Evolutionary conservation across 352 stramenopile genomes (phyloP).

Genomic region (Peronospora farinosa): DNA sequence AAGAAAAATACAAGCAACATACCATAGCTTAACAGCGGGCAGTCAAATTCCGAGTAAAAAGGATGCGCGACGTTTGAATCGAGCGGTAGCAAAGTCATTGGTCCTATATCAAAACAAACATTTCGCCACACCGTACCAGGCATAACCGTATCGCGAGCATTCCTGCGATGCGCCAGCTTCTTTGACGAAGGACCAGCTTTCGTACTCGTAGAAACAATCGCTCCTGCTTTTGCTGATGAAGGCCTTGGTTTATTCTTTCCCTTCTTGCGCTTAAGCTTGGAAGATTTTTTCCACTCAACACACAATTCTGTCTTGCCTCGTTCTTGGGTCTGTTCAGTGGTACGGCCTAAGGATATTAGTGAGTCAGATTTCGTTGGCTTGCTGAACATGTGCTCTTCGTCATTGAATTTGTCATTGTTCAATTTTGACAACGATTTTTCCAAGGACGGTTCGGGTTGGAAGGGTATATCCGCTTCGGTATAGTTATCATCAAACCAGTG

Average conservation of each 20-base stretch:
- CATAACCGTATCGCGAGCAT: conserved; percentile 37
- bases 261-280: conserved; percentile 17
- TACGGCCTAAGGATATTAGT: neutral
- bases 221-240: conserved; percentile 18
- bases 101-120: conserved; percentile 33
- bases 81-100: conserved; percentile 31
- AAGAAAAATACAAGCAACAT: conserved; percentile 5
- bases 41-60: conserved; percentile 33
- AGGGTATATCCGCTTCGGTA: conserved; percentile 2
- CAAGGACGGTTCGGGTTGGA: conserved; percentile 1
- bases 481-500: conserved; percentile 19
- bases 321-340: conserved; percentile 15
- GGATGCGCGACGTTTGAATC: conserved; percentile 8
- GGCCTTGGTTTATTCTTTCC: conserved; percentile 9
- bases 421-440: conserved; percentile 15
- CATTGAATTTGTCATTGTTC: conserved; percentile 19
- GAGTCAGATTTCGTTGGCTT: conserved; percentile 11
- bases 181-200: conserved; percentile 23
- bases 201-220: neutral
- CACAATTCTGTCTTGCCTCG: conserved; percentile 11
- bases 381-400: conserved; percentile 25
- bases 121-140: conserved; percentile 42
- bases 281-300: conserved; percentile 3
- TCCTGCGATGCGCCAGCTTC: conserved; percentile 26
- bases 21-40: conserved; percentile 38